Base-by-base conservation (phyloP, 139 green algal genomes). In the Tetraselmis striata region DNA sequence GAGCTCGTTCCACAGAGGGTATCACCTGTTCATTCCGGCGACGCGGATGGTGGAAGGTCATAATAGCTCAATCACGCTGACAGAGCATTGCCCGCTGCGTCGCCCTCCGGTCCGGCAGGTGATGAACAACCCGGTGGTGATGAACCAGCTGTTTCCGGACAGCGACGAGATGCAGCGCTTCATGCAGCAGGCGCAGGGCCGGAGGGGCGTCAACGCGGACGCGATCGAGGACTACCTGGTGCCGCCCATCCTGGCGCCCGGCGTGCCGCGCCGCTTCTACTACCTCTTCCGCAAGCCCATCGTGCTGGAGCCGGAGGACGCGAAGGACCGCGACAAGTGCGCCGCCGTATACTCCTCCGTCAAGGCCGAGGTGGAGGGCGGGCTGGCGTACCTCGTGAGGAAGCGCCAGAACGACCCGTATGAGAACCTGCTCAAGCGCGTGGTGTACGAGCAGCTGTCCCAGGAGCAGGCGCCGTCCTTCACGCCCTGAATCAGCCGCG, bases 231-330 rank as follows among this genome's bases (percentile, higher is more conserved):
- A 83, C 25, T 86, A 95, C 28, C 77, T 84, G 29, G 84, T 95
- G 28, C 81, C 85, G 23, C 90, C 92, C 0, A 30, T 97, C 59
- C 84, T 92, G 2, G 77, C 88, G 23, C 84, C 87, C 30, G 89
- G 86, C 59, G 32, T 84, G 29, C 84, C 87, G 26, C 87, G 90
- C 0, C 91, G 96, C 30, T 93, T 97, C 81, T 99, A 99, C 87
- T 99, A 95, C 85, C 79, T 90, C 23, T 98, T 98, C 81, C 83
- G 90, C 23, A n/a, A 84, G 81, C 94, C 95, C 76, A 95, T 98
- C 22, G 79, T 88, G 18, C 67, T 85, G 0, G 80, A n/a, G 24
- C 82, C 84, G 0, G 79, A 83, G 24, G 76, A 90, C 32, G 84
- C 83, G 25, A 75, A 90, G 2, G 89, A 97, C 85, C 86, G 86